A percentile compares a stretch with the other conserved stretches of the same genome.
Evolutionary conservation across 2,329 filamentous ascomycete genomes (phyloP).

Genomic region (Fusarium albidum): DNA sequence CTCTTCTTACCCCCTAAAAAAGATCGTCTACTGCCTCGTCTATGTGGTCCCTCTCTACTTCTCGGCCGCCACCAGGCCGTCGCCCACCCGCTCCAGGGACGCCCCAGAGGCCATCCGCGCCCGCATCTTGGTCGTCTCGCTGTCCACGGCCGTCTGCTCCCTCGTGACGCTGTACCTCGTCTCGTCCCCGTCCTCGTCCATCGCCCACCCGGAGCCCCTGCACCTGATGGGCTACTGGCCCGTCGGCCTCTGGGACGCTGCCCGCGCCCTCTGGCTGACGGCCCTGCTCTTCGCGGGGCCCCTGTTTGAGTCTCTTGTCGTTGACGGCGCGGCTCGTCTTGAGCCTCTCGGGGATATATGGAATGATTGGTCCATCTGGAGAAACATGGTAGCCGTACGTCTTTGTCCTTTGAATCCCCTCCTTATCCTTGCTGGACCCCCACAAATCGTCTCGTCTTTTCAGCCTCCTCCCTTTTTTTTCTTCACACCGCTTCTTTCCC

Average conservation of each 20-base stretch:
- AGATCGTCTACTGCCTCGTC: constrained; percentile 81
- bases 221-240: constrained; percentile 86
- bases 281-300: constrained; percentile 83
- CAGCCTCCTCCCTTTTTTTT: constrained; percentile 21
- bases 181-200: constrained; percentile 59
- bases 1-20: constrained; percentile 1
- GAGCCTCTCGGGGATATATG: constrained; percentile 66
- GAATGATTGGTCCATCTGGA: constrained; percentile 80
- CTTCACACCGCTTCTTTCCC: constrained; percentile 35
- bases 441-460: constrained; percentile 30
- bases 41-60: constrained; percentile 95
- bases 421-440: constrained; percentile 23
- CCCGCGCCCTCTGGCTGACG: constrained; percentile 73
- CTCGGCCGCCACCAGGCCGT: constrained; percentile 80
- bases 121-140: constrained; percentile 80
- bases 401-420: constrained; percentile 16
- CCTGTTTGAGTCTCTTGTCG: constrained; percentile 79
- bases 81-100: constrained; percentile 81
- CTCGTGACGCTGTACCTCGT: constrained; percentile 69
- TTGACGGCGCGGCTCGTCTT: constrained; percentile 73
- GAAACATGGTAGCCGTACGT: constrained; percentile 85
- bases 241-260: constrained; percentile 69
- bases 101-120: constrained; percentile 88
- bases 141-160: constrained; percentile 76
- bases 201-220: constrained; percentile 60